These are phyloP conservation scores for Pleurotus giganteus DNA, from an alignment of 768 basidiomycete genomes.

Conservation along the genomic window DNA sequence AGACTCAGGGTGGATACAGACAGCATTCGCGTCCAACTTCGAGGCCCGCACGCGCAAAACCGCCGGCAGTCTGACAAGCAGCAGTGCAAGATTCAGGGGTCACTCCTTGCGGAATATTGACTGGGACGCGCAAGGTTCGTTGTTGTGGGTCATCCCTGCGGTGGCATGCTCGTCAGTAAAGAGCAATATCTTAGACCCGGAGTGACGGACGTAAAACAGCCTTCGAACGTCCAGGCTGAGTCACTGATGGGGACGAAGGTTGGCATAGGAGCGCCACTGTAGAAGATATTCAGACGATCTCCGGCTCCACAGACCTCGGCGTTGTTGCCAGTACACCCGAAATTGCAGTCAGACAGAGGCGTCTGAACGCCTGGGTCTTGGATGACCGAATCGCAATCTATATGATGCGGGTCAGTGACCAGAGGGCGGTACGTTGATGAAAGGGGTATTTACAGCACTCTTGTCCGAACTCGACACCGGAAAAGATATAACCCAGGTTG, in stretches of 20 bases:
- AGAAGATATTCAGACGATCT: slow-evolving; percentile 50
- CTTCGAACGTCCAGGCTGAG: slow-evolving; percentile 53
- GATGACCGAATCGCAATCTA: slow-evolving; percentile 62
- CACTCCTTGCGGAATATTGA: slow-evolving; percentile 42
- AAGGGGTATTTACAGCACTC: slow-evolving; percentile 38
- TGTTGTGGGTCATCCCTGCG: slow-evolving; percentile 32
- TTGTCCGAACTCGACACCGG: slow-evolving; percentile 64
- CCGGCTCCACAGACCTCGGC: slow-evolving; percentile 55
- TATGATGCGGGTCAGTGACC: neutral
- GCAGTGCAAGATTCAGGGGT: slow-evolving; percentile 48
- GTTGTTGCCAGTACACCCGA: slow-evolving; percentile 53
- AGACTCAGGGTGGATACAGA: slow-evolving; percentile 22
- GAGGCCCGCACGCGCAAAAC: slow-evolving; percentile 40
- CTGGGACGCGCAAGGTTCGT: slow-evolving; percentile 31
- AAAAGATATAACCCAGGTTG: slow-evolving; percentile 42
- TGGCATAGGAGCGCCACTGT: slow-evolving; percentile 50
- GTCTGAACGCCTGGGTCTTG: slow-evolving; percentile 44
- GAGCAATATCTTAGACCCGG: too few relatives aligned
- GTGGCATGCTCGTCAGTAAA: too few relatives aligned
- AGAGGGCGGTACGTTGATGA: neutral
- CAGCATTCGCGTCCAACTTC: slow-evolving; percentile 51
- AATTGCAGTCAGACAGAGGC: slow-evolving; percentile 45
- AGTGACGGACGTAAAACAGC: slow-evolving; percentile 57
- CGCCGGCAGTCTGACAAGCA: slow-evolving; percentile 40
- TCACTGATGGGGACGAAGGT: slow-evolving; percentile 44